Conservation (phyloP, 768 basidiomycete species). For the Hydnum rufescens region DNA sequence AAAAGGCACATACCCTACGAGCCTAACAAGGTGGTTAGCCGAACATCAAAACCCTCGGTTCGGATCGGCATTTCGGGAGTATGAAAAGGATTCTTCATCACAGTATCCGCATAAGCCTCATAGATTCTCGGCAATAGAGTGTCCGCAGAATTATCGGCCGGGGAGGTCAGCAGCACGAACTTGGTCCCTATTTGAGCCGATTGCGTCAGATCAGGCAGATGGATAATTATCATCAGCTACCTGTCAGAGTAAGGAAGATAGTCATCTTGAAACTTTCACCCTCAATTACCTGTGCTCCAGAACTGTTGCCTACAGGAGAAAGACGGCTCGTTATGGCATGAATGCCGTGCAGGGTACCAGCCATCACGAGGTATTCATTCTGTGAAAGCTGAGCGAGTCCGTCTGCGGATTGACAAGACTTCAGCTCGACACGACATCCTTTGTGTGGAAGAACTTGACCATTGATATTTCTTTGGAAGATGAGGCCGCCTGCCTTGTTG, state of each 20-base stretch:
- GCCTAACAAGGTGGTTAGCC: slow-evolving; percentile 7
- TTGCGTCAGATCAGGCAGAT: background rate
- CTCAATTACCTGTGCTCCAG: slow-evolving; percentile 88
- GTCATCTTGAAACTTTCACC: slow-evolving; percentile 91
- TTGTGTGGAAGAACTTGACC: slow-evolving; percentile 26
- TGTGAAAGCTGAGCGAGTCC: slow-evolving; percentile 81
- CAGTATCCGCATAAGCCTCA: slow-evolving; percentile 82
- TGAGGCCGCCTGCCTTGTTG: slow-evolving; percentile 94
- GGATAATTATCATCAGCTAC: slow-evolving; percentile 23
- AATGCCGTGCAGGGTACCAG: slow-evolving; percentile 91
- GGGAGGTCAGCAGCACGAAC: slow-evolving; percentile 78
- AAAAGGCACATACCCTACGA: background rate
- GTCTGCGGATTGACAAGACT: slow-evolving; percentile 27
- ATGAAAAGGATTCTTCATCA: slow-evolving; percentile 99
- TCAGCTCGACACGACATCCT: background rate
- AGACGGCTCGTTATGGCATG: slow-evolving; percentile 94
- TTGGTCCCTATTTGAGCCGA: slow-evolving; percentile 50
- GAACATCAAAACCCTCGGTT: slow-evolving; percentile 62
- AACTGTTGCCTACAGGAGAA: slow-evolving; percentile 62
- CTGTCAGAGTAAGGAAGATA: slow-evolving; percentile 75
- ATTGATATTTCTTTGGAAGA: slow-evolving; percentile 83
- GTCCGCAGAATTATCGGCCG: slow-evolving; percentile 51
- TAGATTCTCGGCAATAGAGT: slow-evolving; percentile 67
- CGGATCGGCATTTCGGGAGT: slow-evolving; percentile 99
- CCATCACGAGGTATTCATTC: slow-evolving; percentile 88